Conservation (phyloP, 176 grass and related monocot species). For the Avena eriantha region DNA sequence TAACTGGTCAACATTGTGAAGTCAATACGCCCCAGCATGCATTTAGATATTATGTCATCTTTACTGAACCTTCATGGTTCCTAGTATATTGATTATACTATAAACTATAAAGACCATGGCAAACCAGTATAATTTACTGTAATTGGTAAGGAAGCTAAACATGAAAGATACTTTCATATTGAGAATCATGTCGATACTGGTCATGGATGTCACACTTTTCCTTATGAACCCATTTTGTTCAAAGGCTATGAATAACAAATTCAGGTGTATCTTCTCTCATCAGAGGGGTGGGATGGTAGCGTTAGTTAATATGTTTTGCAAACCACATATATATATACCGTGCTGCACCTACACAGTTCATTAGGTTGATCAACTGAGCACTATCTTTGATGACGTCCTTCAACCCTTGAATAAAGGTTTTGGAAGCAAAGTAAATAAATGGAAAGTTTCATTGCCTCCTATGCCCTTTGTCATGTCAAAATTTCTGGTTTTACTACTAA, state of each 20-base stretch:
- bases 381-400: neutral
- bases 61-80: constrained; percentile 1
- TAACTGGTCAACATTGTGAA: neutral
- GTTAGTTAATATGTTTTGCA: constrained; percentile 2
- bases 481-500: neutral
- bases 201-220: neutral
- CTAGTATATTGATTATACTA: neutral
- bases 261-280: constrained; percentile 3
- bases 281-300: neutral
- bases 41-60: neutral
- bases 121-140: neutral
- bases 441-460: neutral
- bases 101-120: neutral
- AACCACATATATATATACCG: neutral
- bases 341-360: neutral
- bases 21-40: neutral
- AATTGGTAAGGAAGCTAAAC: neutral
- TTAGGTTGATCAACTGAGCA: neutral
- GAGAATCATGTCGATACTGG: neutral
- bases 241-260: neutral
- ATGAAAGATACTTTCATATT: neutral
- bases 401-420: neutral
- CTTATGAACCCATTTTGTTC: neutral
- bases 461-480: neutral
- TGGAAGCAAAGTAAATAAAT: neutral